These are phyloP conservation scores for Fremontodendron californicum DNA, from an alignment of 345 rosid genomes.

Conservation along the genomic window DNA sequence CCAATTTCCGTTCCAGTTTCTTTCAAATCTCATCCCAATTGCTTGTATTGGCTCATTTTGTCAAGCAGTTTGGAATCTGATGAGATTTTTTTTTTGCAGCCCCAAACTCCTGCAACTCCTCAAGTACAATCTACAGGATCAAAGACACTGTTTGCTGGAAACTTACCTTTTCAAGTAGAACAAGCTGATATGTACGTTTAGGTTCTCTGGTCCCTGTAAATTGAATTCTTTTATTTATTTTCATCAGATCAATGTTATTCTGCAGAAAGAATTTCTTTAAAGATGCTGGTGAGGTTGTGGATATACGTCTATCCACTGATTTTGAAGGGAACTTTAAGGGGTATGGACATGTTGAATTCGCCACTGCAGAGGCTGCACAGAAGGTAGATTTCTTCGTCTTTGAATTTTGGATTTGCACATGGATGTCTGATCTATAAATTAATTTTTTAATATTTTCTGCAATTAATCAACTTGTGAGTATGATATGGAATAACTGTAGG, in stretches of 20 bases:
- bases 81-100: slow-evolving; percentile 33
- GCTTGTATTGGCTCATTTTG: not conserved
- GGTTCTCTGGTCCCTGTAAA: not conserved
- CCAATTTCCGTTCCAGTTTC: not conserved
- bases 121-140: slow-evolving; percentile 34
- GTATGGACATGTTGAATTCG: slow-evolving; percentile 80
- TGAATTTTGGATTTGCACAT: not conserved
- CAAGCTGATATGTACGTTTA: slow-evolving; percentile 58
- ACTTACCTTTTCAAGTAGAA: slow-evolving; percentile 55
- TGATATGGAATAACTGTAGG: not conserved
- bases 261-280: slow-evolving; percentile 79
- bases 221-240: not conserved
- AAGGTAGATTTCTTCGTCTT: slow-evolving; percentile 30
- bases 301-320: slow-evolving; percentile 53
- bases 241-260: not conserved
- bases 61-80: not conserved
- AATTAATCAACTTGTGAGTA: not conserved
- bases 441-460: not conserved
- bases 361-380: too few species aligned
- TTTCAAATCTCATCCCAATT: not conserved
- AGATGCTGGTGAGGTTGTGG: slow-evolving; percentile 62
- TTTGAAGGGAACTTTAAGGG: slow-evolving; percentile 61
- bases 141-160: slow-evolving; percentile 66
- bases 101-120: slow-evolving; percentile 57
- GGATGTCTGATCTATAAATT: not conserved